These are phyloP conservation scores for Triticum turgidum DNA, from an alignment of 176 grass and related monocot species.

Conservation along the genomic window DNA sequence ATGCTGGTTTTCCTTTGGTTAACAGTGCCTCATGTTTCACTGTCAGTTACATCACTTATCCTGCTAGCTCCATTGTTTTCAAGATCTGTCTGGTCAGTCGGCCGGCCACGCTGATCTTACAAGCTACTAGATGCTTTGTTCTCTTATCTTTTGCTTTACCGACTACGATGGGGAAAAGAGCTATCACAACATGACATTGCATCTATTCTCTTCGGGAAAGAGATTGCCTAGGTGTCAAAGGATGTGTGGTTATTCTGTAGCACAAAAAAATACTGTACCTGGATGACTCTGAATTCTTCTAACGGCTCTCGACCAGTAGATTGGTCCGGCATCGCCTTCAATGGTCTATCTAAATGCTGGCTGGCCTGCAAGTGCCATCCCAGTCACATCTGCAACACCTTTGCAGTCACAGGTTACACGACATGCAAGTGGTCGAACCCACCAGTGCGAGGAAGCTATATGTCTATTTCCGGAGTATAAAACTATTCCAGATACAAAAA, in stretches of 20 bases:
- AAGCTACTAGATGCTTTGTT: conserved; percentile 28
- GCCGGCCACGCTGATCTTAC: conserved; percentile 11
- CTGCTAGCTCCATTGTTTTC: neutral
- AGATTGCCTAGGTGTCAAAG: conserved; percentile 32
- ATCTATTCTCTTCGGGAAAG: conserved; percentile 34
- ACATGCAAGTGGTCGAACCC: neutral
- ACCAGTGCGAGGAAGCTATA: conserved; percentile 17
- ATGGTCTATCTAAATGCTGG: neutral
- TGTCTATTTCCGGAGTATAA: neutral
- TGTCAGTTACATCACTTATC: conserved; percentile 22
- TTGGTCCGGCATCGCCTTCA: conserved; percentile 22
- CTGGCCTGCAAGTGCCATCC: neutral
- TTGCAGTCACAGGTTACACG: conserved; percentile 26
- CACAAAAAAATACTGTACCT: too few relatives aligned
- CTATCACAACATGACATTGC: conserved; percentile 9
- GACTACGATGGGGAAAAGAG: conserved; percentile 1
- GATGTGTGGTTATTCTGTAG: conserved; percentile 3
- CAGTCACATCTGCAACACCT: conserved; percentile 19
- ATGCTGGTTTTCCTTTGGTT: conserved; percentile 11
- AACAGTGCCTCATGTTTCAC: neutral
- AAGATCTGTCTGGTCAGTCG: conserved; percentile 13
- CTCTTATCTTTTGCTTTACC: conserved; percentile 43
- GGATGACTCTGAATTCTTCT: neutral
- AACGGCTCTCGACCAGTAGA: neutral
- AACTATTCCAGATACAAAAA: conserved; percentile 24